Percentiles rank a stretch among this genome's conserved stretches.
phyloP scores from a whole-genome alignment of 2,329 filamentous ascomycete species.

The Sordariomycetes sp. region DNA sequence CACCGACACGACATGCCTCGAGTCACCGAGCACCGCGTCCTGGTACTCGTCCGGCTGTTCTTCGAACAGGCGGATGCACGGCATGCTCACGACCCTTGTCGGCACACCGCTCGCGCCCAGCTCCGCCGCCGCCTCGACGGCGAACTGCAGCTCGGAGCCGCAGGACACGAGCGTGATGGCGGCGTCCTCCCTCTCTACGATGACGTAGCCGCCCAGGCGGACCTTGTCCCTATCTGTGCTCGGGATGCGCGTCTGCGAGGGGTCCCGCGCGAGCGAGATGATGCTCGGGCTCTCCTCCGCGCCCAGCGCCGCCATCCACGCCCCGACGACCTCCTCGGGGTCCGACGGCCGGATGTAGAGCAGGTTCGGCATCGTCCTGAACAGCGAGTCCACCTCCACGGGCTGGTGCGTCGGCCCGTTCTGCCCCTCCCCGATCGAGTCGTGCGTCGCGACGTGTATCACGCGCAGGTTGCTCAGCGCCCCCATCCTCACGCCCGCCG shows the following conservation, averaged over 20 bases:
- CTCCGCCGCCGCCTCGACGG: constrained; percentile 83
- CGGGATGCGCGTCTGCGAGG: constrained; percentile 86
- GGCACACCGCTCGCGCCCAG: constrained; percentile 79
- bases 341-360: constrained; percentile 99
- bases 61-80: constrained; percentile 96
- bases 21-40: constrained; percentile 58
- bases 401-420: constrained; percentile 98
- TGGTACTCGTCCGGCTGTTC: constrained; percentile 89
- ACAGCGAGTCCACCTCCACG: constrained; percentile 95
- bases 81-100: constrained; percentile 88
- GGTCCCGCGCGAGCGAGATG: constrained; percentile 91
- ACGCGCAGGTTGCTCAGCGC: constrained; percentile 81
- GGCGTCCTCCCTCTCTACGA: constrained; percentile 73
- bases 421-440: constrained; percentile 98
- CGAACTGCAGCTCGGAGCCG: constrained; percentile 91
- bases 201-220: constrained; percentile 91
- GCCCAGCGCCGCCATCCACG: constrained; percentile 91
- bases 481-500: constrained; percentile 90
- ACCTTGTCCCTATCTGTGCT: constrained; percentile 80
- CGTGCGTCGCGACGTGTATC: constrained; percentile 96
- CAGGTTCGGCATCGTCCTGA: constrained; percentile 96
- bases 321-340: constrained; percentile 94
- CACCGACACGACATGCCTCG: neutral
- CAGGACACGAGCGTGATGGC: constrained; percentile 85
- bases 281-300: constrained; percentile 86